A percentile compares a stretch with the other conserved stretches of the same genome.
phyloP scores from a whole-genome alignment of 805 yeast species.

The Clavispora phyllophila region DNA sequence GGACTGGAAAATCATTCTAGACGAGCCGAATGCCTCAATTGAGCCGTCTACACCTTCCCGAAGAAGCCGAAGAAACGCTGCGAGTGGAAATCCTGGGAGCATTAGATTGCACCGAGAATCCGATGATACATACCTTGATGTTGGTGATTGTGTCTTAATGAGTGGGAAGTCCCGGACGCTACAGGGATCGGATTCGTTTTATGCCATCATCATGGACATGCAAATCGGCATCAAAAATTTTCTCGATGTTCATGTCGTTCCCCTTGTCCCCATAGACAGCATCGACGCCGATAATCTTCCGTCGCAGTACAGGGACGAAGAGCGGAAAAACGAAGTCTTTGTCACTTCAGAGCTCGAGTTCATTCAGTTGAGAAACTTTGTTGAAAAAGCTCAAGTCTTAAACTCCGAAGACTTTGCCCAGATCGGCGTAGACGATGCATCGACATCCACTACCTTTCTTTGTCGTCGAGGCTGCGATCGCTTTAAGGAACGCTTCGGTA shows the following conservation, averaged over 20 bases:
- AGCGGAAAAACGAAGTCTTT: slow-evolving; percentile 42
- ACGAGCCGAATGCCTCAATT: neutral
- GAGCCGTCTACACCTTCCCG: slow-evolving; percentile 14
- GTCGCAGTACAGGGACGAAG: slow-evolving; percentile 4
- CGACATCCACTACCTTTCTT: slow-evolving; percentile 25
- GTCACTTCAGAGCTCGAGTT: slow-evolving; percentile 48
- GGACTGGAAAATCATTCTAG: slow-evolving; percentile 10
- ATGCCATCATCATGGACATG: slow-evolving; percentile 50
- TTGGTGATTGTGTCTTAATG: slow-evolving; percentile 51
- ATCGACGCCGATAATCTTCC: slow-evolving; percentile 21
- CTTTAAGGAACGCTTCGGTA: slow-evolving; percentile 28
- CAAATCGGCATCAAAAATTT: slow-evolving; percentile 44
- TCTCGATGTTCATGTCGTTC: slow-evolving; percentile 44
- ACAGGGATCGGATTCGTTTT: slow-evolving; percentile 22
- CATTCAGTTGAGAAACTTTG: slow-evolving; percentile 38
- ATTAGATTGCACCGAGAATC: slow-evolving; percentile 12
- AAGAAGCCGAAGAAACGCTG: slow-evolving; percentile 16
- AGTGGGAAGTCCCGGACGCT: slow-evolving; percentile 10
- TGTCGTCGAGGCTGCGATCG: slow-evolving; percentile 42
- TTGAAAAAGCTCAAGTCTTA: slow-evolving; percentile 42
- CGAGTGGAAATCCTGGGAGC: neutral
- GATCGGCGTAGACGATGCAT: slow-evolving; percentile 33
- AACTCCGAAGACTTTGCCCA: slow-evolving; percentile 30
- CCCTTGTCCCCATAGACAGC: slow-evolving; percentile 43
- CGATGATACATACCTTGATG: slow-evolving; percentile 45